Evolutionary conservation across 2,329 filamentous ascomycete genomes (phyloP).

Genomic region (Fusarium sp.): DNA sequence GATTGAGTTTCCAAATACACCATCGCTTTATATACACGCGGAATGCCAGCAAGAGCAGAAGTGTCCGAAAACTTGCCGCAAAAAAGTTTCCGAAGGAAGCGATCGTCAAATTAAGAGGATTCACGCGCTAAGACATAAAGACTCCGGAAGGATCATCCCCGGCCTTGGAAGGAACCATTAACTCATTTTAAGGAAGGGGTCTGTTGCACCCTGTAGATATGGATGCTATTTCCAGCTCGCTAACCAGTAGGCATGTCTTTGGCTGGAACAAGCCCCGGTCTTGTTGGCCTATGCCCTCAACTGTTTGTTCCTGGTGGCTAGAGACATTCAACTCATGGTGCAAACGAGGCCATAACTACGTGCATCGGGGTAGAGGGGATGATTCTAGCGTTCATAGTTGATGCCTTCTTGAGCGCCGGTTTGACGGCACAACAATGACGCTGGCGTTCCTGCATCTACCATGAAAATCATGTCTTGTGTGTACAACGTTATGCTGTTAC

Average conservation of each 20-base stretch:
- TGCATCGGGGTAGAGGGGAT: not conserved
- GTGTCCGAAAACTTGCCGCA: not conserved
- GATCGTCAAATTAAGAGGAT: not conserved
- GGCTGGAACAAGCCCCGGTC: not conserved
- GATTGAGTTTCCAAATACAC: not conserved
- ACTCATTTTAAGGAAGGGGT: not conserved
- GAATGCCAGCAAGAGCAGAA: not conserved
- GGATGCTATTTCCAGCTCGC: not conserved
- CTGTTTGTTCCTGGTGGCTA: not conserved
- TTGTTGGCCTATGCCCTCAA: not conserved
- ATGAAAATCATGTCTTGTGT: too few species aligned
- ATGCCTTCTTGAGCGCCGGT: too few species aligned
- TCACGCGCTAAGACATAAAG: not conserved
- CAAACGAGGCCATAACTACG: not conserved
- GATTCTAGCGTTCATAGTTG: not conserved
- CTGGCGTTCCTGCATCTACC: not conserved
- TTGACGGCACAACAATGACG: not conserved
- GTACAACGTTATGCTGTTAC: not conserved
- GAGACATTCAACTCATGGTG: not conserved
- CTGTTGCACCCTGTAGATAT: not conserved
- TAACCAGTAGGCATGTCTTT: not conserved
- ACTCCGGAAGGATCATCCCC: not conserved
- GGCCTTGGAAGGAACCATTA: not conserved
- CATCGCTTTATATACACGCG: not conserved
- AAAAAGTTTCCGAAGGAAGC: not conserved